phyloP scores from a whole-genome alignment of 306 rosid genomes.

The Rosa multiflora region DNA sequence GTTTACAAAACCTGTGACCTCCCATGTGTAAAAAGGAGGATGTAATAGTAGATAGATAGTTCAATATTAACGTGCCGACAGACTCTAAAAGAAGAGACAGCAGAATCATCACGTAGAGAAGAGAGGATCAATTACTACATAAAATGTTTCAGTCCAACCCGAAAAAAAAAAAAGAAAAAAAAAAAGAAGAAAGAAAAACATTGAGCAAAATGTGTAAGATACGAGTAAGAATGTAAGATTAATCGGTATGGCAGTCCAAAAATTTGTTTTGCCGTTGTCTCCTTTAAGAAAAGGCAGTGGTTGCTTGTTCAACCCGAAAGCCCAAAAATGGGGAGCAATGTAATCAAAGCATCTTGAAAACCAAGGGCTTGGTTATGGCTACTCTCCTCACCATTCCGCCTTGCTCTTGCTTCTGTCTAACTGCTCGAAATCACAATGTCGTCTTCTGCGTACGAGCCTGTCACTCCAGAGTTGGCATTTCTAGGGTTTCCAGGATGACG shows the following conservation, averaged over 20 bases:
- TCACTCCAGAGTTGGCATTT: constrained; percentile 27
- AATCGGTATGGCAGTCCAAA: neutral
- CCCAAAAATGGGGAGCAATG: neutral
- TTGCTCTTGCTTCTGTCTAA: constrained; percentile 33
- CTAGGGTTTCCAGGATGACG: constrained; percentile 37
- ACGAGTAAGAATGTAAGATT: neutral
- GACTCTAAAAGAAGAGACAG: too few relatives aligned
- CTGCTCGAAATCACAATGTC: constrained; percentile 22
- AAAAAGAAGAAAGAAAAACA: too few relatives aligned
- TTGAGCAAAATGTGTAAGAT: too few relatives aligned
- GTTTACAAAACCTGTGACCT: neutral
- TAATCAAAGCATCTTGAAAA: neutral
- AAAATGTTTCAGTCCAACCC: too few relatives aligned
- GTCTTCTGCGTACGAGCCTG: constrained; percentile 28
- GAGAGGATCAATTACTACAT: too few relatives aligned
- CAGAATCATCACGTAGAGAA: too few relatives aligned
- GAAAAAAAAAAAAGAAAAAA: too few relatives aligned
- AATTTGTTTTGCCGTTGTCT: neutral
- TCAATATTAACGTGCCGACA: too few relatives aligned
- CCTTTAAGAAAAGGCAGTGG: neutral
- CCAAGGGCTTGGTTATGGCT: constrained; percentile 42
- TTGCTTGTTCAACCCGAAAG: constrained; percentile 2
- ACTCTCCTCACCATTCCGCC: constrained; percentile 48
- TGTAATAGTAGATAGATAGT: too few relatives aligned
- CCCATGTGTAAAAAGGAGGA: too few relatives aligned